Evolutionary conservation across 2,329 filamentous ascomycete genomes (phyloP).

Genomic region (Fusarium denticulatum): DNA sequence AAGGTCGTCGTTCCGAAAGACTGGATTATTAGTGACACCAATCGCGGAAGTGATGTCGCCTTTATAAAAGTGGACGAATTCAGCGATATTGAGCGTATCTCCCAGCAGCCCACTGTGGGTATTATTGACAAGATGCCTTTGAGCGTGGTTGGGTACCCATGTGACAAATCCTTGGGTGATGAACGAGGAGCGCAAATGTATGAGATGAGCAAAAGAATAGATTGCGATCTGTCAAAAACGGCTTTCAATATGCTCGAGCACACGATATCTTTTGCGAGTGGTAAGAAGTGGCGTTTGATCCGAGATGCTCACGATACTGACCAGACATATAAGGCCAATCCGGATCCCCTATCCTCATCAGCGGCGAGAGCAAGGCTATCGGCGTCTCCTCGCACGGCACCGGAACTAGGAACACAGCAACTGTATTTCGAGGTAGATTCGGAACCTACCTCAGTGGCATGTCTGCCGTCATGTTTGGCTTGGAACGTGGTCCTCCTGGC

Average conservation of each 20-base stretch:
- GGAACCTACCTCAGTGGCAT: neutral
- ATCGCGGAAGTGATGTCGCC: neutral
- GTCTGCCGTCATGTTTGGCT: neutral
- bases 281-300: fast-evolving
- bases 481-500: fast-evolving
- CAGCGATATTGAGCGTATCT: neutral
- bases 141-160: neutral
- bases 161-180: neutral
- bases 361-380: neutral
- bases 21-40: neutral
- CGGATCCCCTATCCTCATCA: neutral
- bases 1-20: neutral
- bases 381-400: neutral
- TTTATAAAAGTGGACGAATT: neutral
- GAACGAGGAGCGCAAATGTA: neutral
- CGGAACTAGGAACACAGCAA: neutral
- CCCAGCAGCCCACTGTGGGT: neutral
- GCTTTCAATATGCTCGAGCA: neutral
- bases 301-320: fast-evolving
- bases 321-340: neutral
- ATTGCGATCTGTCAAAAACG: neutral
- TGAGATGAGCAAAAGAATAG: neutral
- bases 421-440: neutral
- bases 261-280: neutral
- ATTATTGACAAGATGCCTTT: neutral